These are phyloP conservation scores for Trametes polyzona DNA, from an alignment of 1,284 basidiomycete genomes.

Conservation along the genomic window DNA sequence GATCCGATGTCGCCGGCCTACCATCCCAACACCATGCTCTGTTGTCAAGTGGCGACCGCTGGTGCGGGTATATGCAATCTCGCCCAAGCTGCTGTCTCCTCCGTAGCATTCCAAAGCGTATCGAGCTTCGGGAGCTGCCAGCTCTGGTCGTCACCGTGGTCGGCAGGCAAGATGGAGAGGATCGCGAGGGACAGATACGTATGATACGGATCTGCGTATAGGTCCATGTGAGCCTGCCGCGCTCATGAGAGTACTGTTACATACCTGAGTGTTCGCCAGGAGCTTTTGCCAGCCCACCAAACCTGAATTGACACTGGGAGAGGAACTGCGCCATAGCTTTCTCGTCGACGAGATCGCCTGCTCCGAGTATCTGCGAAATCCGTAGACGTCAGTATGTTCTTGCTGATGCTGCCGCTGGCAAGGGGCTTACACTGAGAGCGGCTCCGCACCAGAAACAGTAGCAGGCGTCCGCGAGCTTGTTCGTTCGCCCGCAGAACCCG, in stretches of 20 bases:
- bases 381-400: background rate
- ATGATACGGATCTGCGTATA: conserved; percentile 78
- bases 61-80: conserved; percentile 48
- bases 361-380: conserved; percentile 66
- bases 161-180: conserved; percentile 65
- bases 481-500: conserved; percentile 86
- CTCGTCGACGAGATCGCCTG: conserved; percentile 56
- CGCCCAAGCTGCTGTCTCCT: conserved; percentile 68
- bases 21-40: background rate
- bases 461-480: conserved; percentile 87
- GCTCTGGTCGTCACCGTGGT: conserved; percentile 38
- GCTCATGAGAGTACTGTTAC: background rate
- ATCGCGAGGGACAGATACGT: conserved; percentile 89
- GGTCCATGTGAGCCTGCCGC: background rate
- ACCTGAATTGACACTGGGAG: conserved; percentile 77
- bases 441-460: conserved; percentile 96
- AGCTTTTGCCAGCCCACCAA: conserved; percentile 85
- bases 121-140: conserved; percentile 68
- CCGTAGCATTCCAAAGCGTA: conserved; percentile 70
- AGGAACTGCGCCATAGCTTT: conserved; percentile 66
- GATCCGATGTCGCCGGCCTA: too few species aligned
- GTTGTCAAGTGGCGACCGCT: background rate
- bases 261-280: conserved; percentile 79
- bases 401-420: too few species aligned
- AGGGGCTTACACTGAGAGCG: conserved; percentile 61